Base-by-base conservation (phyloP, 805 yeast species). In the Brettanomyces naardenensis region DNA sequence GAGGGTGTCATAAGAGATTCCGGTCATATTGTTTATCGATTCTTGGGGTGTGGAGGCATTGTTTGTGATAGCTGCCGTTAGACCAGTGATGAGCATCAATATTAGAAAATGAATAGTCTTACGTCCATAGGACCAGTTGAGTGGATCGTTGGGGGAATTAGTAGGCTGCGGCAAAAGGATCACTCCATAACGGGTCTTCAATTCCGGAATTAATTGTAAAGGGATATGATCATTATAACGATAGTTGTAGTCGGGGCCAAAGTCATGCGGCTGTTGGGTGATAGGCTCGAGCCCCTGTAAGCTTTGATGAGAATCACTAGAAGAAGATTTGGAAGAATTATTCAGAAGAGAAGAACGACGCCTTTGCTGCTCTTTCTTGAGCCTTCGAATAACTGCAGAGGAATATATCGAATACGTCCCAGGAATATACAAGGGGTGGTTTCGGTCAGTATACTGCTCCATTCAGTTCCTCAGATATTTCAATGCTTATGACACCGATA, bases 381-480 rank as follows among this genome's bases (percentile, higher is more conserved):
- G 34, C 20, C 47, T 49, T 30, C 51, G 45, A 4, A 56, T 26
- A 6, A 58, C 29, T 7, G 58, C 59, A 3, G 70, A 64, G 1
- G 75, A 56, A 44, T 71, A 73, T 30, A 75, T 71, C 36, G 72
- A 71, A 39, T 68, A 64, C 0, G 82, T 74, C 0, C 80, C 80
- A 1, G 80, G 80, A 15, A 74, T 58, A 45, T 65, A 73, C 18
- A 67, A 68, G 1, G 60, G 58, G 36, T 61, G 61, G 36, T 52
- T 43, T 15, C 48, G 56, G 38, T 61, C 61, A 11, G 61, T 55
- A 43, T 58, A 61, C 37, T 53, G 56, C 35, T 61, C 65, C 66
- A 61, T 61, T 4, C n/a, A n/a, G 15, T 28, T 23, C n/a, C n/a
- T n/a, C n/a, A n/a, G n/a, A n/a, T n/a, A n/a, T n/a, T n/a, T n/a